Percentiles rank a stretch among this genome's conserved stretches.
phyloP scores from a whole-genome alignment of 2,329 filamentous ascomycete species.

The Ophiocordyceps unilateralis region DNA sequence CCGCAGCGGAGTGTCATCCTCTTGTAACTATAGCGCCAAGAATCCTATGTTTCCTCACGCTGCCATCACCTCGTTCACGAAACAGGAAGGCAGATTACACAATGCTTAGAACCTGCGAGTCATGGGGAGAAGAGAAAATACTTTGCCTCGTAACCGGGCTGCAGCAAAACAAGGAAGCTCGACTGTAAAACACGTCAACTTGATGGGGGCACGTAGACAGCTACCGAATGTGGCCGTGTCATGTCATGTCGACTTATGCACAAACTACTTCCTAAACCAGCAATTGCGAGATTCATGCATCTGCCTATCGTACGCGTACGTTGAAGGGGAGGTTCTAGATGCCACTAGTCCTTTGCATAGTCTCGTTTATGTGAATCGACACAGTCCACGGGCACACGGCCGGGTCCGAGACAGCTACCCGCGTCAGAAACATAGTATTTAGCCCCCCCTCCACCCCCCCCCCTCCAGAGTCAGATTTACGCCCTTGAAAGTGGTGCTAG shows the following conservation, averaged over 20 bases:
- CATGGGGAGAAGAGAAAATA: no score
- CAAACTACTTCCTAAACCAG: neutral
- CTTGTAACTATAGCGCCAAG: no score
- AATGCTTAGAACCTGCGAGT: no score
- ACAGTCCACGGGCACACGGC: neutral
- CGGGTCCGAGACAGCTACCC: neutral
- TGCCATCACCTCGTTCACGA: neutral
- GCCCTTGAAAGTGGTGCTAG: neutral
- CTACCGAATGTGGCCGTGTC: neutral
- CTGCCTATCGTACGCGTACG: neutral
- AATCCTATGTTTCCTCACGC: no score
- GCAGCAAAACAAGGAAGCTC: neutral
- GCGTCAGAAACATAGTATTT: neutral
- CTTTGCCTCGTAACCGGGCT: no score
- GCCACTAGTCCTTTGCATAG: neutral
- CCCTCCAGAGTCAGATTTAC: neutral
- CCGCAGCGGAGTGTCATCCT: no score
- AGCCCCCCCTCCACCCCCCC: no score
- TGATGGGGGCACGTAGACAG: neutral
- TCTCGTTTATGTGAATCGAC: neutral
- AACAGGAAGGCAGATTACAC: neutral
- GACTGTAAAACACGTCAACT: neutral
- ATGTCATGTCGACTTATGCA: neutral
- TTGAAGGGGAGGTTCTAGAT: neutral
- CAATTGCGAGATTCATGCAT: no score